Evolutionary conservation across 768 basidiomycete species (phyloP).

Genomic region (Suillus ampliporus): DNA sequence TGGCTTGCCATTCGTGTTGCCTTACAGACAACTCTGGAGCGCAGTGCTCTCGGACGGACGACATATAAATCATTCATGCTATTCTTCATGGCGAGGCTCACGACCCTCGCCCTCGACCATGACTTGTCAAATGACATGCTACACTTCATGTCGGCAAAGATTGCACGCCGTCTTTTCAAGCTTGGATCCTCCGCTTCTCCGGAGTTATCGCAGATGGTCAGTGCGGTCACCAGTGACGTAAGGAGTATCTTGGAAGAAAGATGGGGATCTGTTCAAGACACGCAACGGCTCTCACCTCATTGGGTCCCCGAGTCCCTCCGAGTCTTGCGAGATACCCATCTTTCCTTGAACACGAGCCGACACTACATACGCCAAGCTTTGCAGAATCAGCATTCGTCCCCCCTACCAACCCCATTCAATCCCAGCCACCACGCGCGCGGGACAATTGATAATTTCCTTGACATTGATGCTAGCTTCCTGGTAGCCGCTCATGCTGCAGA

Average conservation of each 20-base stretch:
- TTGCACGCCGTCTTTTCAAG: constrained; percentile 44
- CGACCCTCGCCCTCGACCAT: constrained; percentile 8
- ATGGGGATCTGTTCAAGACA: constrained; percentile 42
- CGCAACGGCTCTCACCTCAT: constrained; percentile 30
- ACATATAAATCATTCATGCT: constrained; percentile 42
- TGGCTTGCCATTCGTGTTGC: constrained; percentile 57
- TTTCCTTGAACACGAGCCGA: constrained; percentile 39
- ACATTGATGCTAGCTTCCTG: constrained; percentile 20
- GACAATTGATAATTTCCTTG: constrained; percentile 25
- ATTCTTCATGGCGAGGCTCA: constrained; percentile 32
- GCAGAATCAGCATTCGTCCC: not conserved
- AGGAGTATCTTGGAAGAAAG: constrained; percentile 33
- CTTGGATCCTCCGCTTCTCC: constrained; percentile 28
- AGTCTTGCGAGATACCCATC: constrained; percentile 33
- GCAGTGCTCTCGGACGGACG: constrained; percentile 14
- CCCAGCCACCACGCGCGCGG: constrained; percentile 18
- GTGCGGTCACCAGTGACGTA: constrained; percentile 21
- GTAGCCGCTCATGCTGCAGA: constrained; percentile 17
- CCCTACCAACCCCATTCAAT: not conserved
- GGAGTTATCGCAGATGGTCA: constrained; percentile 20
- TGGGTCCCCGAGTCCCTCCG: constrained; percentile 40
- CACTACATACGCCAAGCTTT: constrained; percentile 33
- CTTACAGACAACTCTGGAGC: constrained; percentile 44
- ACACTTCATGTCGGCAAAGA: constrained; percentile 43
- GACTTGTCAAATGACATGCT: constrained; percentile 41